Evolutionary conservation across 1,139 yeast genomes (phyloP), one percentile per base, ranked within the genome.

Genomic region (Arxiozyma telluris): DNA sequence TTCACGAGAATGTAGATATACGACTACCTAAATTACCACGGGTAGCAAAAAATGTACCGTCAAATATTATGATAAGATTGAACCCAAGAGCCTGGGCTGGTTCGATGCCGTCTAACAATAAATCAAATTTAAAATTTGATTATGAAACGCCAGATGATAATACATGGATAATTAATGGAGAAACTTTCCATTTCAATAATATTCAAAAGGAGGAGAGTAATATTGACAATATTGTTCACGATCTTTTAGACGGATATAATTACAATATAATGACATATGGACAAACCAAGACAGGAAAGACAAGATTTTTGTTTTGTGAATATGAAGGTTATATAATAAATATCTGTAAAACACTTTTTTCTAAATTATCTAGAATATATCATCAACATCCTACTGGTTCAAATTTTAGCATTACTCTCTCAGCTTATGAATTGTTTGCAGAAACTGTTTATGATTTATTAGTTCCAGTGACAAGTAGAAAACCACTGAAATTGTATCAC

Each of bases 181-280:
- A 18, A 5, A 42, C 20, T n/a, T 34, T 43, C 34, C 46, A 49
- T 27, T 49, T 49, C 22, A 42, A 49, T 30, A 22, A 49, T n/a
- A 3, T 42, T 17, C 44, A 34, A 17, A 12, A 21, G n/a, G 22
- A 43, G 18, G 27, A 21, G 17, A 15, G 30, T 30, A 21, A 30
- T 8, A 34, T 42, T 18, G 42, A 39, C 7, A 17, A 9, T 17
- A 17, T 50, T 15, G 53, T 50, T 17, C n/a, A 41, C 9, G 53
- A 50, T 21, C 50, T 61, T 7, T 48, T 59, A 11, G 52, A 57
- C 27, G 97, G 97, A 0, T 88, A 86, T 65, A 88, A 90, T 67
- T 93, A 94, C 22, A 83, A 96, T 0, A 84, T 90, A 0, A 71
- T 90, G 48, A 91, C 96, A 1, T 90, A 88, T 68, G 97, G 96